A percentile compares a stretch with the other conserved stretches of the same genome.
Evolutionary conservation across 495 filamentous ascomycete species (phyloP).

Genomic region (Pyrenopolyporus hunteri): DNA sequence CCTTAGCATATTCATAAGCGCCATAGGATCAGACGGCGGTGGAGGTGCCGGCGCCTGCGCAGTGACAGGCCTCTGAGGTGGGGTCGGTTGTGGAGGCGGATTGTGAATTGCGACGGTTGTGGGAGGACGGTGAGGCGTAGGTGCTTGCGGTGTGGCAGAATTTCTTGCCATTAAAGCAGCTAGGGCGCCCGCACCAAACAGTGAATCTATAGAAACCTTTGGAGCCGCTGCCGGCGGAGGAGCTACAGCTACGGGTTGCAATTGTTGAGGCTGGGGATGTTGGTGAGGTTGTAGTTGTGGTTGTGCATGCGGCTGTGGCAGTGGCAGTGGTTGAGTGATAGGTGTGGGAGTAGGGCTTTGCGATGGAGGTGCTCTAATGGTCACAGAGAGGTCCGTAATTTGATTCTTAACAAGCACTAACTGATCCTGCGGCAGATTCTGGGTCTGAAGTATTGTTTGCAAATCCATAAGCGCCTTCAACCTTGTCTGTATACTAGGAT

Average conservation of each 20-base stretch:
- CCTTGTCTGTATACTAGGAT: conserved; percentile 73
- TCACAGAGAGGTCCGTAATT: conserved; percentile 71
- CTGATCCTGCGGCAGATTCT: conserved; percentile 79
- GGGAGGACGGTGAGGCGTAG: conserved; percentile 48
- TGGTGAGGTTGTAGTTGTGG: no score
- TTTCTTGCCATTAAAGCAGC: conserved; percentile 56
- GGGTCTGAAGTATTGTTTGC: conserved; percentile 77
- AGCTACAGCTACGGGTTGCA: conserved; percentile 43
- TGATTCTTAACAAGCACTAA: conserved; percentile 79
- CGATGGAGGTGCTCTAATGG: conserved; percentile 50
- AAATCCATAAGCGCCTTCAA: conserved; percentile 87
- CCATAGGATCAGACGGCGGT: conserved; percentile 45
- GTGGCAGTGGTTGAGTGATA: conserved; percentile 18
- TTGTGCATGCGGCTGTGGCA: no score
- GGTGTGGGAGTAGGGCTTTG: conserved; percentile 43
- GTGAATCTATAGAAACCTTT: conserved; percentile 54
- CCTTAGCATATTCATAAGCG: conserved; percentile 56
- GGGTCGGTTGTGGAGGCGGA: conserved; percentile 45
- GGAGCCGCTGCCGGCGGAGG: conserved; percentile 43
- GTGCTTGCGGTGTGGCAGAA: conserved; percentile 52
- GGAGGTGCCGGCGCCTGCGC: conserved; percentile 40
- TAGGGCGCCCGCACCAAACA: conserved; percentile 60
- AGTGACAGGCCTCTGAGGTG: conserved; percentile 41
- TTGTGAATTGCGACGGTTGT: conserved; percentile 45
- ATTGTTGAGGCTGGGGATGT: no score